These are phyloP conservation scores for Sarocladiaceae sp. DNA, from an alignment of 2,329 filamentous ascomycete genomes.

Conservation along the genomic window DNA sequence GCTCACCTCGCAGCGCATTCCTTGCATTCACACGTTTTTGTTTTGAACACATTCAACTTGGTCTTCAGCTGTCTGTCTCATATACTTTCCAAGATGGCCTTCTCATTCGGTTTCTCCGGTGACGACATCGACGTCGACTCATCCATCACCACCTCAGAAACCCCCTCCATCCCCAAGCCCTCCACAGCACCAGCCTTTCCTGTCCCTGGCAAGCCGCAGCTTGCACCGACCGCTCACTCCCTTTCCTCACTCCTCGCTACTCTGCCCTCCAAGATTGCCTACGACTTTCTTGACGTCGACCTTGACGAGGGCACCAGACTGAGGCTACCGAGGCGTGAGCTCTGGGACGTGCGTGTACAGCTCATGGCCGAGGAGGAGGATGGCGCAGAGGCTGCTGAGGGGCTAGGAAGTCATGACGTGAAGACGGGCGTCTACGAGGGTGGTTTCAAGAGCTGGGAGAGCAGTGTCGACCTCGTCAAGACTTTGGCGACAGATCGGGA, in stretches of 20 bases:
- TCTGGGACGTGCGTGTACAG: slow-evolving; percentile 77
- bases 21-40: background rate
- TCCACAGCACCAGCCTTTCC: slow-evolving; percentile 48
- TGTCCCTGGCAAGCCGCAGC: slow-evolving; percentile 53
- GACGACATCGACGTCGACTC: slow-evolving; percentile 54
- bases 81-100: slow-evolving; percentile 31
- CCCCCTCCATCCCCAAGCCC: slow-evolving; percentile 20
- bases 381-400: slow-evolving; percentile 30
- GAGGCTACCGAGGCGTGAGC: slow-evolving; percentile 62
- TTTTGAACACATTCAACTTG: too few relatives aligned
- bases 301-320: slow-evolving; percentile 48
- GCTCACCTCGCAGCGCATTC: background rate
- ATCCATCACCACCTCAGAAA: slow-evolving; percentile 16
- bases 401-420: slow-evolving; percentile 64
- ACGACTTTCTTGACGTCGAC: slow-evolving; percentile 52
- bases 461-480: slow-evolving; percentile 71
- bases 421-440: slow-evolving; percentile 80
- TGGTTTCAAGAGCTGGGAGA: slow-evolving; percentile 88
- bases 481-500: slow-evolving; percentile 44
- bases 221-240: slow-evolving; percentile 47
- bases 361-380: slow-evolving; percentile 66
- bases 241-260: slow-evolving; percentile 44
- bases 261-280: slow-evolving; percentile 70
- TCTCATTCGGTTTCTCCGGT: slow-evolving; percentile 56
- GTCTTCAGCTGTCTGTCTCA: too few relatives aligned